Evolutionary conservation across 305 asterid genomes (phyloP).

Genomic region (Withania somnifera): DNA sequence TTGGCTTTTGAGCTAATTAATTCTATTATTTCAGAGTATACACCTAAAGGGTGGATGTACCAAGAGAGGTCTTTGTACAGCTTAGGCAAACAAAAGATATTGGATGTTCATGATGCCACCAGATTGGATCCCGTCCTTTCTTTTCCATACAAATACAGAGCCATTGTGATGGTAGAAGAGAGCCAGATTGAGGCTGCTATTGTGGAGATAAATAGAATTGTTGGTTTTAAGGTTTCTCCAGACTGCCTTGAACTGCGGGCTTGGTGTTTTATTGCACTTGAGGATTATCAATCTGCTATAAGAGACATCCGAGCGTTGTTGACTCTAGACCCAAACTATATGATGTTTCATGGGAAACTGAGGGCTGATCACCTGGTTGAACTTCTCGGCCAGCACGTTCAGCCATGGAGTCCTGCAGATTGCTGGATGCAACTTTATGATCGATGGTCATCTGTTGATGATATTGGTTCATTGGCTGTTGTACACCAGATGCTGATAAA

Average conservation of each 20-base stretch:
- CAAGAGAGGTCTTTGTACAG: constrained; percentile 48
- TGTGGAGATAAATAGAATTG: constrained; percentile 24
- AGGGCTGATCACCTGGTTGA: constrained; percentile 36
- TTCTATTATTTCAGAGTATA: constrained; percentile 21
- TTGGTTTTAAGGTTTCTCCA: constrained; percentile 34
- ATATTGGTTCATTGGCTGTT: constrained; percentile 35
- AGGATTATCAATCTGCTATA: constrained; percentile 31
- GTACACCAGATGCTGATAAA: constrained; percentile 31
- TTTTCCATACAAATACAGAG: constrained; percentile 34
- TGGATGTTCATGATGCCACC: constrained; percentile 33
- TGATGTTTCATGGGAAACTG: constrained; percentile 33
- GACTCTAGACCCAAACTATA: constrained; percentile 30
- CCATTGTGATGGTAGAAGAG: constrained; percentile 29
- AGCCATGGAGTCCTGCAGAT: constrained; percentile 38
- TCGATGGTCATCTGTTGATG: constrained; percentile 41
- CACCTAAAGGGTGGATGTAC: constrained; percentile 51
- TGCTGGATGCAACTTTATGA: constrained; percentile 42
- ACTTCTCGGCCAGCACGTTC: constrained; percentile 20
- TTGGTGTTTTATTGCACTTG: constrained; percentile 30
- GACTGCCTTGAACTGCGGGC: constrained; percentile 38
- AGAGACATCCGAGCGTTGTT: constrained; percentile 36
- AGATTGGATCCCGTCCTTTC: constrained; percentile 34
- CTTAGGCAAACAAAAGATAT: constrained; percentile 35
- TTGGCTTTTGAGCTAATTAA: constrained; percentile 32
- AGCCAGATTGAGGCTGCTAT: constrained; percentile 25